Conservation (phyloP, 2,329 filamentous ascomycete species). For the Exophiala viscosa region DNA sequence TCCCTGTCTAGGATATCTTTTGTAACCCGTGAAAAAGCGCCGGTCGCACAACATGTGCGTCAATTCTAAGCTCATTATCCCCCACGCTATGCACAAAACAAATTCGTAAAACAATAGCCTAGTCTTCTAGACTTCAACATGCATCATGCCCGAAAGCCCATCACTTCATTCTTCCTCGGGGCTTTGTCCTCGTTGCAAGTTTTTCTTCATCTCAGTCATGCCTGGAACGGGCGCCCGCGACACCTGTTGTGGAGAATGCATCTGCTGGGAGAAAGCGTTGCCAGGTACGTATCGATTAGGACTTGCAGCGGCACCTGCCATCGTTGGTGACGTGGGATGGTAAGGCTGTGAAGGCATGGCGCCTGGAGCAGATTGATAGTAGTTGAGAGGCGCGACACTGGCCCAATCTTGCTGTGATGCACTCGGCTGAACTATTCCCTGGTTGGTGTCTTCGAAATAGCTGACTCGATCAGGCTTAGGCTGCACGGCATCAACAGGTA, state of each 20-base stretch:
- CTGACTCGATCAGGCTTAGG: constrained; percentile 13
- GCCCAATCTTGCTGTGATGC: constrained; percentile 8
- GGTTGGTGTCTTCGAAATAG: constrained; percentile 25
- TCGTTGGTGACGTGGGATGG: constrained; percentile 7
- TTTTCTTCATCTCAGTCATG: constrained; percentile 25
- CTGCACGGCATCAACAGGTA: constrained; percentile 8
- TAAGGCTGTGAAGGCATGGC: background rate
- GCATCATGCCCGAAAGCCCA: constrained; percentile 13
- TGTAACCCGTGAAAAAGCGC: too few relatives aligned
- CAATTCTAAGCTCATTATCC: too few relatives aligned
- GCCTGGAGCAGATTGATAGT: constrained; percentile 3
- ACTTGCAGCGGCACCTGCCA: constrained; percentile 2
- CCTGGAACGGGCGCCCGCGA: constrained; percentile 21
- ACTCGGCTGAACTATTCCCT: constrained; percentile 6
- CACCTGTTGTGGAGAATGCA: constrained; percentile 10
- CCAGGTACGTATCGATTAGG: constrained; percentile 20
- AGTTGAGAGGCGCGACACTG: constrained; percentile 12
- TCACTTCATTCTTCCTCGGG: constrained; percentile 1
- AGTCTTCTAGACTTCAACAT: background rate
- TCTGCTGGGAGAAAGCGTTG: constrained; percentile 29
- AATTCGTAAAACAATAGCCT: too few relatives aligned
- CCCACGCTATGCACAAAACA: too few relatives aligned
- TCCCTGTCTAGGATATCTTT: too few relatives aligned
- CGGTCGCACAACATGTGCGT: too few relatives aligned
- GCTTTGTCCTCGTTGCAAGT: constrained; percentile 6